Evolutionary conservation across 371 early-diverging fungal species (phyloP).

Genomic region (Umbelopsis sp.): DNA sequence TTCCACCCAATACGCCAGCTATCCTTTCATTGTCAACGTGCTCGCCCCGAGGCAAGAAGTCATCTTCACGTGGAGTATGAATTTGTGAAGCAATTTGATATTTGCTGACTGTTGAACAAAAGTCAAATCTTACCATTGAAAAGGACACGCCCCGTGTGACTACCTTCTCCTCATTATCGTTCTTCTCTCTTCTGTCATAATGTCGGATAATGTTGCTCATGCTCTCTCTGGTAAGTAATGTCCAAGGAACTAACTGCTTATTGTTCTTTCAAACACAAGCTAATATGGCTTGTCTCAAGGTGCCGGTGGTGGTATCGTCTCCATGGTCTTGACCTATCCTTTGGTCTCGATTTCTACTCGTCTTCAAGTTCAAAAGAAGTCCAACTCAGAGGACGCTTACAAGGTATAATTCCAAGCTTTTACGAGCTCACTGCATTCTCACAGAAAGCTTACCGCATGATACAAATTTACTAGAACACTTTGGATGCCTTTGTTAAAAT

Average conservation of each 20-base stretch:
- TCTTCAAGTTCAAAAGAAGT: conserved; percentile 84
- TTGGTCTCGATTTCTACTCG: conserved; percentile 90
- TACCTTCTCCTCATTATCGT: conserved; percentile 2
- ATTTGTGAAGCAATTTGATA: no score
- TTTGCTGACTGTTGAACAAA: not conserved
- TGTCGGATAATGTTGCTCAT: conserved; percentile 95
- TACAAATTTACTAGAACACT: conserved; percentile 49
- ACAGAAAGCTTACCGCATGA: no score
- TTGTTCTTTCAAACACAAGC: not conserved
- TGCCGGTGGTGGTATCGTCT: conserved; percentile 94
- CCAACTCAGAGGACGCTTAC: conserved; percentile 63
- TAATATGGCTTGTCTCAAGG: conserved; percentile 50
- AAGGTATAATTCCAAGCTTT: conserved; percentile 38
- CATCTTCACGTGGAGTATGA: no score
- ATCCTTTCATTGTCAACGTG: no score
- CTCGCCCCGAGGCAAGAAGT: no score
- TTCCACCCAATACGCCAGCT: no score
- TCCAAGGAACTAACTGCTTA: not conserved
- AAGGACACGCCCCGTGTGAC: not conserved
- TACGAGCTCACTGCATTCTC: no score
- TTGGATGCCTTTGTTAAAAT: conserved; percentile 86
- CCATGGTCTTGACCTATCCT: conserved; percentile 95
- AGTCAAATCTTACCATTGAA: conserved; percentile 5
- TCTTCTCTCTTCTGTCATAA: conserved; percentile 34
- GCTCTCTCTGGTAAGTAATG: conserved; percentile 76